Conservation (phyloP, 148 eudicot genomes). For the Rhododendron griersonianum region DNA sequence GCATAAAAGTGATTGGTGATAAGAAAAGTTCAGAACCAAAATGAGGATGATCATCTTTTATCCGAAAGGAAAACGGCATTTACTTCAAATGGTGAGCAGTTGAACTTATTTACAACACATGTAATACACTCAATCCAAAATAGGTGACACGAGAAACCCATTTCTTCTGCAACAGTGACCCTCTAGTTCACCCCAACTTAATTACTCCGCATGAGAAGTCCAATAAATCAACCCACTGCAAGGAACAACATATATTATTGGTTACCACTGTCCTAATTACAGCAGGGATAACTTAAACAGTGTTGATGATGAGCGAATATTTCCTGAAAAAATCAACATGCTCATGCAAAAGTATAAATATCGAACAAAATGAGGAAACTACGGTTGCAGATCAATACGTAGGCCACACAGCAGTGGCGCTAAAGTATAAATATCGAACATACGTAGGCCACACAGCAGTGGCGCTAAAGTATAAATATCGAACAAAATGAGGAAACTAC, state of each 20-base stretch:
- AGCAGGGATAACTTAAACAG: neutral
- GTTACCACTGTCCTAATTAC: neutral
- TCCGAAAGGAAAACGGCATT: neutral
- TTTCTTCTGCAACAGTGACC: neutral
- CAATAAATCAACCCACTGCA: slow-evolving; percentile 82
- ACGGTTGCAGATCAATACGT: neutral
- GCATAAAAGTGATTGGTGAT: neutral
- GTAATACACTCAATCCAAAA: neutral
- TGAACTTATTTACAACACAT: slow-evolving; percentile 4
- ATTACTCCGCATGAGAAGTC: slow-evolving; percentile 72
- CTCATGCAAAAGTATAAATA: neutral
- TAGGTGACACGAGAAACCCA: neutral
- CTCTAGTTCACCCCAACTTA: slow-evolving; percentile 9
- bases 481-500: neutral
- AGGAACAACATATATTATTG: neutral
- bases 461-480: neutral
- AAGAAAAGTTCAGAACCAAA: no score
- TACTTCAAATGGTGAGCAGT: neutral
- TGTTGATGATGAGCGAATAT: neutral
- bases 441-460: no score
- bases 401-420: no score
- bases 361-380: neutral
- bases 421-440: neutral
- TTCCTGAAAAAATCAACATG: neutral
- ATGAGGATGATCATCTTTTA: neutral